Conservation (phyloP, 805 yeast species). For the Candida loeiensis region DNA sequence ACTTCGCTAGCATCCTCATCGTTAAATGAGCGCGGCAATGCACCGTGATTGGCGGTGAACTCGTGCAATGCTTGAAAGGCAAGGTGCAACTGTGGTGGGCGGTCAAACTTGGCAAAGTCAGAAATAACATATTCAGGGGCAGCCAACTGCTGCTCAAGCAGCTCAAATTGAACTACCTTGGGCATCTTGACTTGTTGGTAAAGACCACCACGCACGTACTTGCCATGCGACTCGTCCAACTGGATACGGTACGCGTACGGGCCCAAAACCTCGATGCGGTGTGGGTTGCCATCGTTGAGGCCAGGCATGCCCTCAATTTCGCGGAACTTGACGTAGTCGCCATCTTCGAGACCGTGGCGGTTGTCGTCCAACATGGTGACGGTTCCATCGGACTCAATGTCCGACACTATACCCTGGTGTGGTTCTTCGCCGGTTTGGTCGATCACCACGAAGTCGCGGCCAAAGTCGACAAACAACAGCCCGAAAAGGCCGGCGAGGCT, state of each 20-base stretch:
- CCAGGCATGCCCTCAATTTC: constrained; percentile 80
- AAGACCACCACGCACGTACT: constrained; percentile 78
- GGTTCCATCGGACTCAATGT: constrained; percentile 81
- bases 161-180: constrained; percentile 53
- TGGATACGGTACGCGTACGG: constrained; percentile 89
- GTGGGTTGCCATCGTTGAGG: constrained; percentile 70
- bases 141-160: constrained; percentile 60
- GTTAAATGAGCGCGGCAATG: constrained; percentile 73
- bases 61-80: constrained; percentile 88
- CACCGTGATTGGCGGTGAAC: constrained; percentile 62
- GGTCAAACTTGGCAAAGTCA: constrained; percentile 92
- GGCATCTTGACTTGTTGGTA: constrained; percentile 94
- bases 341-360: constrained; percentile 92
- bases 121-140: constrained; percentile 76
- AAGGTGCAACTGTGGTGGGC: constrained; percentile 85
- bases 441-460: constrained; percentile 70
- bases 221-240: constrained; percentile 52
- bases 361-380: constrained; percentile 91
- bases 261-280: constrained; percentile 80
- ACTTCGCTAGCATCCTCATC: constrained; percentile 71
- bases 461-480: constrained; percentile 84
- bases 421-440: constrained; percentile 96
- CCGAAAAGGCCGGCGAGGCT: constrained; percentile 89
- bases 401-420: constrained; percentile 78
- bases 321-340: constrained; percentile 79